Evolutionary conservation across 768 basidiomycete genomes (phyloP).

Genomic region (Auriculariales sp.): DNA sequence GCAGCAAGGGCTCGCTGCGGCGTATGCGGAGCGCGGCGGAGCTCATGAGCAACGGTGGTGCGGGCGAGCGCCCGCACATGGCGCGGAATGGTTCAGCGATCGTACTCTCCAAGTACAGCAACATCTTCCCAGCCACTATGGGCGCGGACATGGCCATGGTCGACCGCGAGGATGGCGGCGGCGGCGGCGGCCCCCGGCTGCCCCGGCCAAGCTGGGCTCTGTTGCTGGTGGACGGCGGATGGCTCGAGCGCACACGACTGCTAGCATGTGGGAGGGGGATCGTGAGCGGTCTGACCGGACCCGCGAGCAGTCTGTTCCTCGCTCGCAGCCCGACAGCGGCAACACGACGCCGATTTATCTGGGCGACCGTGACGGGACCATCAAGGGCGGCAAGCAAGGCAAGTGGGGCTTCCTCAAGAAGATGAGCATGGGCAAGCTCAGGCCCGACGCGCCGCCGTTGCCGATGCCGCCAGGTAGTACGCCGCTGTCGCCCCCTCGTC

Average conservation of each 20-base stretch:
- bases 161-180: background rate
- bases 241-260: background rate
- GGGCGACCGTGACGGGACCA: background rate
- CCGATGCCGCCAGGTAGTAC: background rate
- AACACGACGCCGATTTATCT: background rate
- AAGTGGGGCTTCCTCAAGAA: constrained; percentile 96
- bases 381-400: constrained; percentile 34
- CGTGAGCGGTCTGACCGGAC: background rate
- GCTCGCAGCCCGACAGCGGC: background rate
- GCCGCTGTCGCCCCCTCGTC: background rate
- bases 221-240: background rate
- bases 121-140: background rate
- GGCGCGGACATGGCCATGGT: background rate
- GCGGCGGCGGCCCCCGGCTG: too few species aligned
- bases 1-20: background rate
- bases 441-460: constrained; percentile 34
- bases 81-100: background rate
- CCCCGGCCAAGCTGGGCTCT: background rate
- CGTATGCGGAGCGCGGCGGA: background rate
- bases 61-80: background rate
- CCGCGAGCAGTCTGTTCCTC: background rate
- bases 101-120: background rate
- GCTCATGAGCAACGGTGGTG: background rate
- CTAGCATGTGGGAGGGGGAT: background rate
- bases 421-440: constrained; percentile 95